Percentiles rank a stretch among this genome's conserved stretches.
These are phyloP conservation scores for Corylus heterophylla DNA, from an alignment of 306 rosid genomes.

Conservation along the genomic window DNA sequence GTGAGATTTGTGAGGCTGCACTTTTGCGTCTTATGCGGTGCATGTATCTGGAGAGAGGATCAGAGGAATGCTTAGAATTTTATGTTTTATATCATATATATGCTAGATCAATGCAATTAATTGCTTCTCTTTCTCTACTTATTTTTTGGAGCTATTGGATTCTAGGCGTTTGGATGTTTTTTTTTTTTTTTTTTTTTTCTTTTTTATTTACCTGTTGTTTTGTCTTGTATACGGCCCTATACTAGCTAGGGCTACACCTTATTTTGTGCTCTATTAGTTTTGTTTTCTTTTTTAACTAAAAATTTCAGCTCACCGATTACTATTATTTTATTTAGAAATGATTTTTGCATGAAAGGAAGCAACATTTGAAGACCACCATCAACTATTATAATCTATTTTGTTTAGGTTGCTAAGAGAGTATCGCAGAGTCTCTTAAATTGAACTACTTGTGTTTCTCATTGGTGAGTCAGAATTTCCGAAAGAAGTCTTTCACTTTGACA, in stretches of 20 bases:
- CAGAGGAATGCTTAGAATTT: not conserved
- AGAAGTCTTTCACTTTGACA: too few relatives aligned
- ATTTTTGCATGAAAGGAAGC: not conserved
- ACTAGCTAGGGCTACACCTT: not conserved
- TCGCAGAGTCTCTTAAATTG: not conserved
- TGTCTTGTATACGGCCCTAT: not conserved
- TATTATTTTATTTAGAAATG: not conserved
- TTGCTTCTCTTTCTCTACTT: too few relatives aligned
- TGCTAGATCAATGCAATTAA: not conserved
- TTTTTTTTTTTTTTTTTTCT: not conserved
- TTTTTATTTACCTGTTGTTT: not conserved
- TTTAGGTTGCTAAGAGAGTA: not conserved
- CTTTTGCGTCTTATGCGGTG: not conserved
- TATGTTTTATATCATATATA: not conserved
- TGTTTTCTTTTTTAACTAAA: not conserved
- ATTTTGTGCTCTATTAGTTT: not conserved
- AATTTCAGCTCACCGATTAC: not conserved
- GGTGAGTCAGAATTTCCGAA: too few relatives aligned
- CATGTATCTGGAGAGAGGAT: not conserved
- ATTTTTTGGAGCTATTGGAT: too few relatives aligned
- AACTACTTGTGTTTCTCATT: too few relatives aligned
- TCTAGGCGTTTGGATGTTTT: not conserved
- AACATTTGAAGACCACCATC: not conserved
- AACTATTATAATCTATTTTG: not conserved
- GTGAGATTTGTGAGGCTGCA: not conserved